A percentile compares a stretch with the other conserved stretches of the same genome.
Conservation (phyloP, 352 stramenopile genomes). For the Stramenopiles sp. region DNA sequence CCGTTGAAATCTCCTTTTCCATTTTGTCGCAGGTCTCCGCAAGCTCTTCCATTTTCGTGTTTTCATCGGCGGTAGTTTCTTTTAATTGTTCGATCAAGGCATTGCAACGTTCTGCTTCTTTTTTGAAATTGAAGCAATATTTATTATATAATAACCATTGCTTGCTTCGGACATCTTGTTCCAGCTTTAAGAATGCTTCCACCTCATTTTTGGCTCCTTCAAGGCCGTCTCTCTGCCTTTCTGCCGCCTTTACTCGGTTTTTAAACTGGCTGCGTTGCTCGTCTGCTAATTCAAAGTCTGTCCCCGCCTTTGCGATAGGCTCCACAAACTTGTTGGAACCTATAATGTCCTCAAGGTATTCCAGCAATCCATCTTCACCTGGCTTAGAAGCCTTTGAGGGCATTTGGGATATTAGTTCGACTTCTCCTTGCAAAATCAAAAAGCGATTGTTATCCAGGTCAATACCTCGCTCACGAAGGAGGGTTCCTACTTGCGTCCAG, state of each 20-base stretch:
- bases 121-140: conserved; percentile 47
- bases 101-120: conserved; percentile 44
- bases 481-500: conserved; percentile 79
- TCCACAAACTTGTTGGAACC: conserved; percentile 92
- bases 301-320: conserved; percentile 67
- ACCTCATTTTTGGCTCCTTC: conserved; percentile 80
- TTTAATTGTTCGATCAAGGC: conserved; percentile 40
- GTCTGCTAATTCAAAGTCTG: conserved; percentile 85
- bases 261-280: conserved; percentile 89
- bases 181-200: conserved; percentile 74
- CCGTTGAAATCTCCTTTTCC: too few relatives aligned
- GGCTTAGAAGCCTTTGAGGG: conserved; percentile 78
- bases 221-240: conserved; percentile 87
- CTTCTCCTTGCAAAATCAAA: conserved; percentile 85
- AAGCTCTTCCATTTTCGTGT: conserved; percentile 47
- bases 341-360: conserved; percentile 99
- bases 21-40: conserved; percentile 33
- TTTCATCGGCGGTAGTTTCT: too few relatives aligned
- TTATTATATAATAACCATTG: conserved; percentile 90
- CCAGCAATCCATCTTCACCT: conserved; percentile 89
- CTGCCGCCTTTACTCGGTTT: conserved; percentile 90
- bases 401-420: conserved; percentile 99
- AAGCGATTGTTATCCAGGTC: conserved; percentile 99
- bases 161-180: conserved; percentile 84
- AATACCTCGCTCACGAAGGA: conserved; percentile 82